phyloP scores from a whole-genome alignment of 306 rosid species.

The Inga laurina region DNA sequence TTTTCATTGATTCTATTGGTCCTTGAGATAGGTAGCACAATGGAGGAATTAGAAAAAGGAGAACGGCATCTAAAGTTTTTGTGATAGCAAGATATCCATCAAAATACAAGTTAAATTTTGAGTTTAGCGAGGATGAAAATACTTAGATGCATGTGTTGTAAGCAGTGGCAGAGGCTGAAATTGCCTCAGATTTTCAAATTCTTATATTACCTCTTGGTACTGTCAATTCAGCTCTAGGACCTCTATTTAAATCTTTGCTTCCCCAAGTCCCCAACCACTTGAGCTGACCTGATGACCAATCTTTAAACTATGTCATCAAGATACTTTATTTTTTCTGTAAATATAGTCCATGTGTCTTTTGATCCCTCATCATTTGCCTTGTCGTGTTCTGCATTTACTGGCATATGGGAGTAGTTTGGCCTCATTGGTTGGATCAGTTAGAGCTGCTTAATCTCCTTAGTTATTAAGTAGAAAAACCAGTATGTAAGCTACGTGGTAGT shows the following conservation, averaged over 20 bases:
- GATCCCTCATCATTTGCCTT: neutral
- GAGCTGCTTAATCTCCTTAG: neutral
- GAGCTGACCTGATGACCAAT: neutral
- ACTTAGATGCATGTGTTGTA: neutral
- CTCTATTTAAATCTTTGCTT: neutral
- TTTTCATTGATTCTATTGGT: neutral
- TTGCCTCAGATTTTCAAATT: neutral
- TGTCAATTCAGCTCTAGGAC: neutral
- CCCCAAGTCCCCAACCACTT: neutral
- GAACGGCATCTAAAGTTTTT: neutral
- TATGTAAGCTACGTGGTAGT: neutral
- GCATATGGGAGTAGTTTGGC: neutral
- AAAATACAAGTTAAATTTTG: neutral
- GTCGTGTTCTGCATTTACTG: neutral
- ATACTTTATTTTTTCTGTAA: neutral
- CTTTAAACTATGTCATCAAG: neutral
- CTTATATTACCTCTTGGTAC: neutral
- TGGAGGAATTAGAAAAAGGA: neutral
- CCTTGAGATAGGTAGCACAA: neutral
- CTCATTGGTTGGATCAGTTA: neutral
- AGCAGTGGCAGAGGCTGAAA: neutral
- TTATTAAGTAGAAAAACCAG: neutral
- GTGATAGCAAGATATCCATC: neutral
- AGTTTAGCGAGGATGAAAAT: neutral
- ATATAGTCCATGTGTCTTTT: neutral